Evolutionary conservation across 352 stramenopile species (phyloP).

Genomic region (Phytophthora kernoviae): DNA sequence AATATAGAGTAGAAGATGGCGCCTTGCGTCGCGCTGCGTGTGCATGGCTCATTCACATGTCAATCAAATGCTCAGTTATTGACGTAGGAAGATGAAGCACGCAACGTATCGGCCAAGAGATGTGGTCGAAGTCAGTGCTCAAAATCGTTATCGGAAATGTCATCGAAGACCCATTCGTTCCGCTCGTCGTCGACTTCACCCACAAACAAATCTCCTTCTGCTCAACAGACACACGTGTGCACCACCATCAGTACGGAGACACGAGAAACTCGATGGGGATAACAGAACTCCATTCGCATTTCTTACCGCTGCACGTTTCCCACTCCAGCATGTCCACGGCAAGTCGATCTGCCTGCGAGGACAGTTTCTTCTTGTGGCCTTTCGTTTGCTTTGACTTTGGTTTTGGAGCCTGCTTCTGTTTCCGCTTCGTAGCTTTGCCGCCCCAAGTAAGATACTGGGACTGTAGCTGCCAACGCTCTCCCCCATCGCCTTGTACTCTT

Average conservation of each 20-base stretch:
- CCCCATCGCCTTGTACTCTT: constrained; percentile 2
- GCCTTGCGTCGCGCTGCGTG: no score
- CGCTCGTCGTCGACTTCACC: constrained; percentile 22
- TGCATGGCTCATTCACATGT: background rate
- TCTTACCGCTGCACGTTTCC: constrained; percentile 69
- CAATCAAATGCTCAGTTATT: background rate
- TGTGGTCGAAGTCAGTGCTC: constrained; percentile 25
- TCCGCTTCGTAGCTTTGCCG: constrained; percentile 1
- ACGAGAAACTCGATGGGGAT: no score
- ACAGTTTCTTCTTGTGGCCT: constrained; percentile 9
- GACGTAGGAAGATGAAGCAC: background rate
- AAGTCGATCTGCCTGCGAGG: constrained; percentile 32
- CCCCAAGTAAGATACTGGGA: background rate
- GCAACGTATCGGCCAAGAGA: background rate
- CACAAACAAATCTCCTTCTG: constrained; percentile 42
- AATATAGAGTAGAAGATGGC: background rate
- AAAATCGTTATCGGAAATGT: constrained; percentile 76
- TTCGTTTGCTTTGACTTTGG: constrained; percentile 1
- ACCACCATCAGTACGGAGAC: no score
- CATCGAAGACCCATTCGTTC: constrained; percentile 55
- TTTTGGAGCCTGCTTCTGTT: constrained; percentile 17
- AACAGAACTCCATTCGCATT: background rate
- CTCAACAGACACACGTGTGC: background rate
- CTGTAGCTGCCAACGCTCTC: background rate
- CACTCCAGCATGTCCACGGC: constrained; percentile 61